Conservation (phyloP, 176 grass and related monocot genomes). For the Oryza punctata region DNA sequence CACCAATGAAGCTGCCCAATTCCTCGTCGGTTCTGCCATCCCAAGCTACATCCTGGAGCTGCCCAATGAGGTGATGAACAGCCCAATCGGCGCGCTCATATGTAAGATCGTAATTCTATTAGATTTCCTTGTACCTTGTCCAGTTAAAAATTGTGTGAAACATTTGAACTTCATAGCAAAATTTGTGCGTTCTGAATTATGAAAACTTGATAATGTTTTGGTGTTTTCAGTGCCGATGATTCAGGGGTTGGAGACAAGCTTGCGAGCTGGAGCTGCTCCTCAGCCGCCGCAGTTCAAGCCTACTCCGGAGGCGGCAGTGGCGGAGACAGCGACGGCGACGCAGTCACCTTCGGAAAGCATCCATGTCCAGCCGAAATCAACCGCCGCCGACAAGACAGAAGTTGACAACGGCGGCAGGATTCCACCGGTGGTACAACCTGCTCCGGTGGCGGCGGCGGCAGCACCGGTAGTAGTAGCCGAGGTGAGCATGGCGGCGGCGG, state of each 20-base stretch:
- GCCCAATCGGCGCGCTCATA: conserved; percentile 64
- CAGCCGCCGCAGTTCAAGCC: conserved; percentile 59
- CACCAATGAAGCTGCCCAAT: conserved; percentile 72
- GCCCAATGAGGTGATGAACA: conserved; percentile 79
- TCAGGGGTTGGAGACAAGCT: conserved; percentile 66
- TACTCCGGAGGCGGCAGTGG: neutral
- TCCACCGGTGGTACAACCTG: conserved; percentile 29
- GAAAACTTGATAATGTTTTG: neutral
- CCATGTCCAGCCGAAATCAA: conserved; percentile 5
- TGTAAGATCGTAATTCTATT: conserved; percentile 35
- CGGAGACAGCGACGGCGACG: neutral
- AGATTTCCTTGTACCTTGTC: neutral
- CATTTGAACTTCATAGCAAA: neutral
- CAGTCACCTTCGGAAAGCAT: neutral
- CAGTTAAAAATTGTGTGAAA: neutral
- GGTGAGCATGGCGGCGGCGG: conserved; percentile 1
- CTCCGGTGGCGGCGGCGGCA: neutral
- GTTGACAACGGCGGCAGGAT: neutral
- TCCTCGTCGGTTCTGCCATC: conserved; percentile 53
- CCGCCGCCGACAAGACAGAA: neutral
- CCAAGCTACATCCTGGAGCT: conserved; percentile 80
- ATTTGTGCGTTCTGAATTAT: neutral
- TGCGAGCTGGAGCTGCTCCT: conserved; percentile 52
- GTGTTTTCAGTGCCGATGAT: conserved; percentile 68
- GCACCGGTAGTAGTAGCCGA: neutral